Conservation (phyloP, 2,329 filamentous ascomycete species). For the Neonectria coccinea region DNA sequence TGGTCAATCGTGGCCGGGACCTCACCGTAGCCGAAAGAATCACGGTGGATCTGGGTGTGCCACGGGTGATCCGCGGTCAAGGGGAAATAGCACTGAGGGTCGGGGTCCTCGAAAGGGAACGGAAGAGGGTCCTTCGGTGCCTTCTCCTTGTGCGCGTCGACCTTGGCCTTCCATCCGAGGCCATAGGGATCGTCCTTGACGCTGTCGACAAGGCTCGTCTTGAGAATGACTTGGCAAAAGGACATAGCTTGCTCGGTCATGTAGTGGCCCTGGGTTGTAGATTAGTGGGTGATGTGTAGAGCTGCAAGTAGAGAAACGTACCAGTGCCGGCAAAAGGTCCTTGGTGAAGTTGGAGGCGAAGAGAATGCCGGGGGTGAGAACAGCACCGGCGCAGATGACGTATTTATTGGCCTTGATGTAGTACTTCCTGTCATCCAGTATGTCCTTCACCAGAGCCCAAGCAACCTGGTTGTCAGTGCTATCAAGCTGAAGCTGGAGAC, state of each 20-base stretch:
- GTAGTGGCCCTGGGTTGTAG: conserved; percentile 1
- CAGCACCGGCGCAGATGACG: conserved; percentile 15
- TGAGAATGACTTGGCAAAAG: conserved; percentile 15
- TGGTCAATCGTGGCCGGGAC: conserved; percentile 11
- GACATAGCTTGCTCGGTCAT: conserved; percentile 19
- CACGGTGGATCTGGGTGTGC: conserved; percentile 22
- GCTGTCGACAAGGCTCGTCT: neutral
- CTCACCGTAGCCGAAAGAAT: conserved; percentile 19
- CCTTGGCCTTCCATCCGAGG: neutral
- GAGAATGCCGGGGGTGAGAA: conserved; percentile 16
- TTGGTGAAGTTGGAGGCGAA: conserved; percentile 1
- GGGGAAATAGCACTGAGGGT: conserved; percentile 19
- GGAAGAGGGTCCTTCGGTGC: conserved; percentile 3
- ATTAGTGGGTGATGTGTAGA: neutral
- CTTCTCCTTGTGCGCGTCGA: neutral
- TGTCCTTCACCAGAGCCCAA: neutral
- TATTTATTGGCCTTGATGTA: conserved; percentile 15
- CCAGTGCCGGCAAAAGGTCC: neutral
- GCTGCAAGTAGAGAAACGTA: neutral
- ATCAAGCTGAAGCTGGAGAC: neutral
- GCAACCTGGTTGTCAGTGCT: neutral
- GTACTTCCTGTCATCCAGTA: neutral
- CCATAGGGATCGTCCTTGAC: conserved; percentile 1
- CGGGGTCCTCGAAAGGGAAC: conserved; percentile 17
- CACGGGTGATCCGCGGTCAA: neutral